These are phyloP conservation scores for Rubia tinctorum DNA, from an alignment of 305 asterid species.

Conservation along the genomic window DNA sequence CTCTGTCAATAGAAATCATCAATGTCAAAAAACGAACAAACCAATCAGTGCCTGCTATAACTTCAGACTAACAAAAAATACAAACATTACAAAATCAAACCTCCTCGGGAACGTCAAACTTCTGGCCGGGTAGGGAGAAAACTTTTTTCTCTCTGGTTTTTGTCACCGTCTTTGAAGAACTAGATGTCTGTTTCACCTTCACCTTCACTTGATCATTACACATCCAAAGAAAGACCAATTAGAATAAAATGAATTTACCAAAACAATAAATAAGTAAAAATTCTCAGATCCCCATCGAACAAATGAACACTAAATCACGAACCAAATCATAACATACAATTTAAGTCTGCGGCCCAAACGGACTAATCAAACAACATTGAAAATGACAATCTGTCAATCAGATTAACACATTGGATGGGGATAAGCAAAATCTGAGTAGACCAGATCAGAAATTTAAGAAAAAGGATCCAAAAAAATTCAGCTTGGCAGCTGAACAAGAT, in stretches of 20 bases:
- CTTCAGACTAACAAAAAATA: not conserved
- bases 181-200: constrained; percentile 43
- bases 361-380: not conserved
- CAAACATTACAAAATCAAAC: constrained; percentile 30
- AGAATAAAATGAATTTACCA: constrained; percentile 11
- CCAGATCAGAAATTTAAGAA: not conserved
- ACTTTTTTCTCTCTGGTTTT: constrained; percentile 76
- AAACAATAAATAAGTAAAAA: not conserved
- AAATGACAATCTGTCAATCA: not conserved
- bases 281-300: not conserved
- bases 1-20: constrained; percentile 45
- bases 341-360: not conserved
- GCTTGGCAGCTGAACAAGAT: constrained; percentile 1
- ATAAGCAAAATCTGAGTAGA: not conserved
- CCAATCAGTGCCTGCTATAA: constrained; percentile 3
- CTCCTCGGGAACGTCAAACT: constrained; percentile 91
- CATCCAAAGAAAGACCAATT: constrained; percentile 17
- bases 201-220: constrained; percentile 57
- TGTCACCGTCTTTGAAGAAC: constrained; percentile 54
- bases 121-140: constrained; percentile 88
- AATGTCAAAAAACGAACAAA: constrained; percentile 4
- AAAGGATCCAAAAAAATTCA: constrained; percentile 7
- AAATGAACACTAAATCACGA: not conserved
- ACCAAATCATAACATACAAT: not conserved
- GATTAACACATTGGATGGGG: not conserved